phyloP scores from a whole-genome alignment of 441 rosid species.

The Brassica hybrid region DNA sequence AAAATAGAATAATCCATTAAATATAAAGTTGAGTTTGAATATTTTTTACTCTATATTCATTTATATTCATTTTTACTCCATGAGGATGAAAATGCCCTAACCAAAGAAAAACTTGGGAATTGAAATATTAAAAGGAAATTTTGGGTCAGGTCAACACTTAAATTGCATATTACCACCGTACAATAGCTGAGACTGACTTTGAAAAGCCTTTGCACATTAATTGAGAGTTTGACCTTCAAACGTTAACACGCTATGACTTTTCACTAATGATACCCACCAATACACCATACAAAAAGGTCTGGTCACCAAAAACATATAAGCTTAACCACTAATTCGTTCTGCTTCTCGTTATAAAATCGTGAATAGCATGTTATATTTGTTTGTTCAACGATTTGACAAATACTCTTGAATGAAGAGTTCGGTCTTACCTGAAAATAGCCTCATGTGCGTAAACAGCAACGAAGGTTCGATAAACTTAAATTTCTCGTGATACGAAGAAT shows the following conservation, averaged over 20 bases:
- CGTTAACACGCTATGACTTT: slow-evolving; percentile 8
- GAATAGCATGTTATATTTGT: slow-evolving; percentile 10
- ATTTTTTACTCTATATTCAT: too few relatives aligned
- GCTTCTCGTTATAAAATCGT: slow-evolving; percentile 6
- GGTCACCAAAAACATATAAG: slow-evolving; percentile 11
- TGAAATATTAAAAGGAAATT: not conserved
- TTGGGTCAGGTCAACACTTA: slow-evolving; percentile 24
- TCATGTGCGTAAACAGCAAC: slow-evolving; percentile 25
- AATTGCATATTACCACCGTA: slow-evolving; percentile 36
- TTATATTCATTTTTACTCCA: too few relatives aligned
- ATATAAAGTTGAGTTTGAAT: too few relatives aligned
- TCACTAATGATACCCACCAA: not conserved
- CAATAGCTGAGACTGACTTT: slow-evolving; percentile 19
- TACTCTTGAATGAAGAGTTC: slow-evolving; percentile 25
- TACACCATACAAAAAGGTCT: not conserved
- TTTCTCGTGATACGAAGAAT: slow-evolving; percentile 30
- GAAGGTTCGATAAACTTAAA: slow-evolving; percentile 4
- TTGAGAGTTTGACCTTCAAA: slow-evolving; percentile 13
- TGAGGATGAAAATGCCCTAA: too few relatives aligned
- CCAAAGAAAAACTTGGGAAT: not conserved
- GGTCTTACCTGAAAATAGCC: slow-evolving; percentile 36
- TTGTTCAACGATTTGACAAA: slow-evolving; percentile 35
- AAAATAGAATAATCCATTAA: too few relatives aligned
- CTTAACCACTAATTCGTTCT: not conserved
- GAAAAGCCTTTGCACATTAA: not conserved